Base-by-base conservation (phyloP, 805 yeast genomes). In the Priceomyces fermenticarens region DNA sequence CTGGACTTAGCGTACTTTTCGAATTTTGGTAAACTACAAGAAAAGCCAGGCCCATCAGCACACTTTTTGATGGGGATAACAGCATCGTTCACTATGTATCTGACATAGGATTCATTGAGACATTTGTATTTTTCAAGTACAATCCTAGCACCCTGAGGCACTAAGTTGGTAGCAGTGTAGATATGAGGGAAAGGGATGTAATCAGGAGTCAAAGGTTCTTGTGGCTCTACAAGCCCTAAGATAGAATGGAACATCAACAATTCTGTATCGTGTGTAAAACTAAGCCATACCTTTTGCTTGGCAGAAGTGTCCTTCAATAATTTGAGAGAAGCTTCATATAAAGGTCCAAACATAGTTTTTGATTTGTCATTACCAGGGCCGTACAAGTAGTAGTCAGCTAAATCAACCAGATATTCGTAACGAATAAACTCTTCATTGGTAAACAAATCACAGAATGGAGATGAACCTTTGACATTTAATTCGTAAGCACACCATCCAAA, bases 401-500 rank as follows among this genome's bases (percentile, higher is more conserved):
- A 62, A 42, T 84, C 88, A 13, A 67, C 65, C 17, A 72, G 65
- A 60, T 85, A 86, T 40, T 80, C 81, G 49, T 72, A 75, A 14
- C 72, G 75, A 39, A 80, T 59, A 70, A 80, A 80, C 44, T 85
- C 88, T 11, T 78, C 77, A 48, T 67, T 70, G 25, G 85, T 80
- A 60, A 85, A 77, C 30, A 81, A 67, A 31, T 72, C 69, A 61
- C 91, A 85, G 45, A 84, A 77, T 16, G 72, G 70, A 13, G 88
- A 81, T 40, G 63, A 54, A 9, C 90, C 90, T 38, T 68, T 68
- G 10, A 78, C 83, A 42, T 84, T 85, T 33, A 83, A 62, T 58
- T 85, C 93, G 56, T 72, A 85, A 3, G 85, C 87, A 60, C 93
- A 85, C 61, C 80, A 72, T 6, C 70, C 65, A 51, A 82, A 78